These are phyloP conservation scores for Orbilia brochopaga DNA, from an alignment of 2,329 filamentous ascomycete species.

Conservation along the genomic window DNA sequence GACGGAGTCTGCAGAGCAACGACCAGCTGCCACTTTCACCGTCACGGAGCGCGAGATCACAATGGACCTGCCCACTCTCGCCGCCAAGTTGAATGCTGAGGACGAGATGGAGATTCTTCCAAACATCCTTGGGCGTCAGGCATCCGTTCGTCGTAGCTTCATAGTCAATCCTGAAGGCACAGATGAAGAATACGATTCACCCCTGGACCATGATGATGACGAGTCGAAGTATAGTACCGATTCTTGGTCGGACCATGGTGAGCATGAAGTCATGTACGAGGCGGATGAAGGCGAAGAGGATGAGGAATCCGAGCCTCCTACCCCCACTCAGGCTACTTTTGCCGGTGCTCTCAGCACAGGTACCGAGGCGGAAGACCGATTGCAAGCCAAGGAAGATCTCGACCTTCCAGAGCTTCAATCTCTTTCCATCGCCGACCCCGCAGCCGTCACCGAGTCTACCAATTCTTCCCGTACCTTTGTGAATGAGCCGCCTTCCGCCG, in stretches of 20 bases:
- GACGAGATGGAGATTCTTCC: slow-evolving; percentile 40
- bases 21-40: not conserved
- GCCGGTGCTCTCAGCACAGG: slow-evolving; percentile 38
- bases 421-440: slow-evolving; percentile 18
- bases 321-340: slow-evolving; percentile 58
- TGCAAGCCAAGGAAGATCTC: slow-evolving; percentile 15
- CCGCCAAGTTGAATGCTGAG: slow-evolving; percentile 41
- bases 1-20: slow-evolving; percentile 19
- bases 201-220: slow-evolving; percentile 57
- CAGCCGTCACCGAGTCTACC: not conserved
- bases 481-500: slow-evolving; percentile 7
- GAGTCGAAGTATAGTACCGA: slow-evolving; percentile 42
- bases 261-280: slow-evolving; percentile 70
- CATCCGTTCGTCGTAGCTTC: slow-evolving; percentile 43
- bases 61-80: slow-evolving; percentile 41
- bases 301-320: slow-evolving; percentile 60
- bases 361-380: slow-evolving; percentile 50
- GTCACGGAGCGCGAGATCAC: slow-evolving; percentile 12
- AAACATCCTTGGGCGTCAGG: slow-evolving; percentile 41
- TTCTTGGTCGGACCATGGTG: slow-evolving; percentile 65
- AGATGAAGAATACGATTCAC: slow-evolving; percentile 76
- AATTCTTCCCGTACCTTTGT: slow-evolving; percentile 17
- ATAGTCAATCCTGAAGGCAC: slow-evolving; percentile 24
- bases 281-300: slow-evolving; percentile 60
- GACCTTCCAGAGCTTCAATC: slow-evolving; percentile 28